Evolutionary conservation across 139 green algal species (phyloP).

Genomic region (Chlorella sorokiniana): DNA sequence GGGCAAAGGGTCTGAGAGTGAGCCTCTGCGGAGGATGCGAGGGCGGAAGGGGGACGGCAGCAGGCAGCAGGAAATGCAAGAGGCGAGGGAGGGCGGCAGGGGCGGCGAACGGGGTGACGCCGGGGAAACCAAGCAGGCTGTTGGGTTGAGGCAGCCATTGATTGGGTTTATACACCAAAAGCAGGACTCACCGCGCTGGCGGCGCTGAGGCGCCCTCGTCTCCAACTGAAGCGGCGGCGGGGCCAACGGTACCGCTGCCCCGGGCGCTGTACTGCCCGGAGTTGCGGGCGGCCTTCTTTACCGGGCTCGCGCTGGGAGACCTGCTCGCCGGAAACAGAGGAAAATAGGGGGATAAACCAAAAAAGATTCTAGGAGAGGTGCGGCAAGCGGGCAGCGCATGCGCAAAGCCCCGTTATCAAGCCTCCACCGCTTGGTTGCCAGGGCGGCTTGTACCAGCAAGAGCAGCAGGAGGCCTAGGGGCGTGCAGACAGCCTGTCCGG

Average conservation of each 20-base stretch:
- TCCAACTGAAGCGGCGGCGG: background rate
- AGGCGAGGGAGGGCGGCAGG: background rate
- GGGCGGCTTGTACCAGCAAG: no score
- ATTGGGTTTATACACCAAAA: no score
- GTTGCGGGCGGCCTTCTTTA: slow-evolving; percentile 1
- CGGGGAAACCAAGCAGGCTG: no score
- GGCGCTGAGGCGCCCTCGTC: no score
- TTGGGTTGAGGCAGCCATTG: no score
- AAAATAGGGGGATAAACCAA: no score
- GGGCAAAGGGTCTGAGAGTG: background rate
- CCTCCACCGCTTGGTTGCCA: no score
- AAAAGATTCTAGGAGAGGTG: background rate
- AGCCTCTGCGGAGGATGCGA: background rate
- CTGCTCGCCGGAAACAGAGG: background rate
- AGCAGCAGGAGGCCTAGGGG: no score
- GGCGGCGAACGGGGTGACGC: background rate
- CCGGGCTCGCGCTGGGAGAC: slow-evolving; percentile 9
- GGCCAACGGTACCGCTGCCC: background rate
- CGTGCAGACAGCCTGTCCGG: no score
- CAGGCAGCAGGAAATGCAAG: background rate
- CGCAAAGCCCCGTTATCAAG: no score
- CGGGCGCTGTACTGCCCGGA: background rate
- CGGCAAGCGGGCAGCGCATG: no score
- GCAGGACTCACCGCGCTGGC: no score
- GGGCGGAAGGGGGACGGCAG: background rate